Conservation (phyloP, 345 rosid species). For the Kandelia obovata region DNA sequence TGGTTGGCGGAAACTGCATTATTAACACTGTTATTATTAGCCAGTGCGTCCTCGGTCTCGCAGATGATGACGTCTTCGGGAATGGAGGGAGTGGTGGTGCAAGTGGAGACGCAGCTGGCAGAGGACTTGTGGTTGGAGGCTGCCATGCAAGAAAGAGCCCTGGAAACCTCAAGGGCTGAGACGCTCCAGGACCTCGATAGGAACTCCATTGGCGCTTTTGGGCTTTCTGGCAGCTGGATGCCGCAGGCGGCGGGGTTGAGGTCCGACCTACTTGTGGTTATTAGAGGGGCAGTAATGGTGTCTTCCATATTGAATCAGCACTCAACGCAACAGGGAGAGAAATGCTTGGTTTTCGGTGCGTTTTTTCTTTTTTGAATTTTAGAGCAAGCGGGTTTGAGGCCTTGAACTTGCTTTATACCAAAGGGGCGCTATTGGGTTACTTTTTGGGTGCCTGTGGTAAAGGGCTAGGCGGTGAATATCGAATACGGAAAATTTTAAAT, state of each 20-base stretch:
- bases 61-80: constrained; percentile 46
- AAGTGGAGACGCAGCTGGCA: constrained; percentile 12
- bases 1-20: constrained; percentile 24
- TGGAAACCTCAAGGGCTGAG: constrained; percentile 79
- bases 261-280: constrained; percentile 37
- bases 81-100: constrained; percentile 37
- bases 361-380: neutral
- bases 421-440: neutral
- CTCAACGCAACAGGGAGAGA: neutral
- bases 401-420: neutral
- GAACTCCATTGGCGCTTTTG: constrained; percentile 90
- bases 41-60: constrained; percentile 25
- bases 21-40: neutral
- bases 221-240: constrained; percentile 68
- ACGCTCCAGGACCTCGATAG: constrained; percentile 85
- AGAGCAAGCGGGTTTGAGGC: neutral
- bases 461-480: neutral
- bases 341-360: neutral
- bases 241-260: constrained; percentile 20
- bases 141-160: constrained; percentile 46
- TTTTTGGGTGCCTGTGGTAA: constrained; percentile 11
- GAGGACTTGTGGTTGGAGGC: constrained; percentile 17
- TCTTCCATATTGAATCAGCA: constrained; percentile 29
- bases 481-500: too few relatives aligned
- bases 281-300: constrained; percentile 21